A percentile compares a stretch with the other conserved stretches of the same genome.
phyloP scores from a whole-genome alignment of 192 early-diverging fungal species.

The Podila epicladia region DNA sequence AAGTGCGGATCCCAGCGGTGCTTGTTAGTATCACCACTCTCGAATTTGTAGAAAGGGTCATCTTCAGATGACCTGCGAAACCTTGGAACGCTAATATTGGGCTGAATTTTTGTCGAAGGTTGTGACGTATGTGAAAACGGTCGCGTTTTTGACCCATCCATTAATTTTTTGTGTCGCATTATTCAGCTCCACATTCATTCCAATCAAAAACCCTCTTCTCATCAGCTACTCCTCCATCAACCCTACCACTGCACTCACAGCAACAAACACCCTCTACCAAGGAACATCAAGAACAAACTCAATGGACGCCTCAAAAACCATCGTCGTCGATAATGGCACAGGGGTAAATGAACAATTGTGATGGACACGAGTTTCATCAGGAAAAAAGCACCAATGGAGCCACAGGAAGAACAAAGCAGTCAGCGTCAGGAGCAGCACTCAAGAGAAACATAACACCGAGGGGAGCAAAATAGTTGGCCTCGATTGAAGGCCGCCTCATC shows the following conservation, averaged over 20 bases:
- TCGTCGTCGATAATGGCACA: conserved; percentile 88
- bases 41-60: too few relatives aligned
- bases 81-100: too few relatives aligned
- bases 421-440: too few relatives aligned
- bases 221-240: not conserved
- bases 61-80: too few relatives aligned
- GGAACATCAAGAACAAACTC: not conserved
- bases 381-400: not conserved
- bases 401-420: not conserved
- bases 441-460: too few relatives aligned
- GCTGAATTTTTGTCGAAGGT: not conserved
- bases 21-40: too few relatives aligned
- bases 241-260: not conserved
- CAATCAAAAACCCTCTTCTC: not conserved
- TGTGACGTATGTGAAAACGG: conserved; percentile 4
- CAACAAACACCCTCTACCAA: conserved; percentile 1
- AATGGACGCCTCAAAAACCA: conserved; percentile 73
- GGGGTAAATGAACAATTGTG: conserved; percentile 58
- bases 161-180: not conserved
- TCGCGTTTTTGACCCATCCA: not conserved
- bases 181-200: not conserved
- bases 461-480: too few relatives aligned
- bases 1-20: not conserved
- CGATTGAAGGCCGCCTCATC: too few relatives aligned
- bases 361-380: not conserved